Base-by-base conservation (phyloP, 768 basidiomycete genomes). In the Cystobasidium onofrii region DNA sequence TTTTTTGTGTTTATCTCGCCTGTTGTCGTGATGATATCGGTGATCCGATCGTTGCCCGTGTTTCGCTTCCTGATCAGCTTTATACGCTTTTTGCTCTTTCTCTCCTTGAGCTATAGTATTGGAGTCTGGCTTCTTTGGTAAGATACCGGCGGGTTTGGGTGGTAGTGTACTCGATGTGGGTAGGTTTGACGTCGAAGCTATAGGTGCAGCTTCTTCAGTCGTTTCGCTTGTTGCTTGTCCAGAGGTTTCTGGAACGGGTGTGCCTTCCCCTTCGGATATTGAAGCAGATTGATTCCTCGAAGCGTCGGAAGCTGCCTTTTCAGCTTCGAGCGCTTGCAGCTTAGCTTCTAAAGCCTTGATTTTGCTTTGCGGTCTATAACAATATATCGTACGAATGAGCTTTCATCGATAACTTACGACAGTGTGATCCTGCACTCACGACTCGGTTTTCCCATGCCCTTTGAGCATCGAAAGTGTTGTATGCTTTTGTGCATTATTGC, bases 301-400 rank as follows among this genome's bases (percentile, higher is more conserved):
- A 9, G 41, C 44, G 20, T 23, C 44, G 3, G 29, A 50, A 20
- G 41, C 65, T 36, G 27, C 39, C 50, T 67, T 67, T 52, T 71
- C 52, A 27, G 69, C 50, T 36, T 71, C 69, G 13, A 71, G 29
- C 2, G 54, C 69, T 23, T 36, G 36, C n/a, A 99, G 84, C 81
- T 99, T 99, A 1, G 95, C 95, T 82, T 99, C 96, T 85, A 97
- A 89, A 78, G 89, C 86, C 9, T 93, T 92, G 77, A 99, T 99
- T 82, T 97, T 96, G 77, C 87, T 88, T 54, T 85, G 83, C 1
- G 91, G 93, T 63, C 90, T 94, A 31, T 69, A 74, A 46, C 4
- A 25, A 34, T 20, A 39, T 41, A 4, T 20, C 46, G 4, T n/a
- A 50, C 18, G n/a, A n/a, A n/a, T 50, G 9, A 50, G 46, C n/a